Conservation (phyloP, 2,329 filamentous ascomycete species). For the Cladosporium halotolerans region DNA sequence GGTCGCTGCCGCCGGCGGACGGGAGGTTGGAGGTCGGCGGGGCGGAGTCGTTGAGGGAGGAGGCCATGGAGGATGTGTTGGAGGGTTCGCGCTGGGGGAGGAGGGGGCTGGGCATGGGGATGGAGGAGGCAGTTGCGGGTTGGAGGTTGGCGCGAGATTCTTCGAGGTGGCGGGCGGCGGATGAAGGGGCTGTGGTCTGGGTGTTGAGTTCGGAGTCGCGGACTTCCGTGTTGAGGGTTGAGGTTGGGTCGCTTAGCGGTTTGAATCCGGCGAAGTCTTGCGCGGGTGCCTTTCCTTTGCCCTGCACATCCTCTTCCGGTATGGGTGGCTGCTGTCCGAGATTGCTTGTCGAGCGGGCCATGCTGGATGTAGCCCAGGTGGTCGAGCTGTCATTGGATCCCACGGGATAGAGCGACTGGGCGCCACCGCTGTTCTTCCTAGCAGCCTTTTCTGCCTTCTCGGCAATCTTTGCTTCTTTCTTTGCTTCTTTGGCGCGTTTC, state of each 20-base stretch:
- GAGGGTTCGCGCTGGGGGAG: constrained; percentile 69
- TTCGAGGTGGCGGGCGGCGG: constrained; percentile 41
- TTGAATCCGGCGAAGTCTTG: constrained; percentile 38
- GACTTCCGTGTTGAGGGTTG: constrained; percentile 33
- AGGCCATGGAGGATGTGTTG: constrained; percentile 76
- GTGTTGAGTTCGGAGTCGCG: constrained; percentile 12
- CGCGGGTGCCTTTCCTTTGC: constrained; percentile 45
- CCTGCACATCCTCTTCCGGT: constrained; percentile 26
- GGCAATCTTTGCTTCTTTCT: constrained; percentile 58
- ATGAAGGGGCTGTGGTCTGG: constrained; percentile 19
- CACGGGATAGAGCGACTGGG: constrained; percentile 50
- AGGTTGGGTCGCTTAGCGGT: constrained; percentile 37
- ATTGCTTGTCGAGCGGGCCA: constrained; percentile 44
- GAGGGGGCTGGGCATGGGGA: constrained; percentile 18
- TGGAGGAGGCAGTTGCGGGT: constrained; percentile 21
- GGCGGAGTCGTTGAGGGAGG: constrained; percentile 61
- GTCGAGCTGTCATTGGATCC: constrained; percentile 30
- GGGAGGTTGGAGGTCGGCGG: constrained; percentile 23
- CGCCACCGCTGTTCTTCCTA: constrained; percentile 43
- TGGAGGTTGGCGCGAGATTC: constrained; percentile 39
- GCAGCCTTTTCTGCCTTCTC: constrained; percentile 55
- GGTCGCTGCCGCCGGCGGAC: constrained; percentile 49
- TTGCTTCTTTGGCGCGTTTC: constrained; percentile 73
- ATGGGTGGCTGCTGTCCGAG: constrained; percentile 40
- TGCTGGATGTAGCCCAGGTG: constrained; percentile 27